Base-by-base conservation (phyloP, 768 basidiomycete species). In the Suillus tomentosus region DNA sequence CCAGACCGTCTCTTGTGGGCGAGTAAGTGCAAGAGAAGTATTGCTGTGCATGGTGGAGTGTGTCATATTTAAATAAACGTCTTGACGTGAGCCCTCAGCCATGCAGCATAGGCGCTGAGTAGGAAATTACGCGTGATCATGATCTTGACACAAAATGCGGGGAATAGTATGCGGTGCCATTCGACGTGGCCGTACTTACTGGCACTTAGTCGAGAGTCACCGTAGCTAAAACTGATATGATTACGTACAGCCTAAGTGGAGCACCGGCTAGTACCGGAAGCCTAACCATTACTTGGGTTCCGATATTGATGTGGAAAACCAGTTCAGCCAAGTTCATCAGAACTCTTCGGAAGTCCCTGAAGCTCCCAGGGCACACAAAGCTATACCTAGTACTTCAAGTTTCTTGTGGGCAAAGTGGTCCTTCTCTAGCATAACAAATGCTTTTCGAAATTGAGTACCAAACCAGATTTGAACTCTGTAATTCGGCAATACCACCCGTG, bases 51-150 rank as follows among this genome's bases (percentile, higher is more conserved):
- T 10, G 17, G 51, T 62, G 64, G 51, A 64, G 40, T 40, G 11
- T 7, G 50, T 51, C 61, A 24, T 62, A 61, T 64, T 62, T 64
- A 55, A 61, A 24, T 27, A 17, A 51, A 36, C 8, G 31, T 48
- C 27, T 50, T 61, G 42, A 22, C 50, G 36, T 31, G 60, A 5
- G 11, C n/a, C 47, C 27, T 31, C 27, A 31, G 27, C 31, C 5
- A 36, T 27, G 60, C 47, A 31, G 60, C 48, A 34, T 34, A 34
- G 17, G 56, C 56, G 56, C 15, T 58, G 24, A 5, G 15, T 17
- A 1, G 24, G 24, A 5, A 34, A 19, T 5, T 27, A 27, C 24
- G 24, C 27, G 1, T 40, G 5, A 40, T 27, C 37, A 37, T 56
- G 22, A 37, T 37, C 14, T 37, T 27, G 17, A 17, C 14, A 4